These are phyloP conservation scores for Metroxylon sagu DNA, from an alignment of 176 grass and related monocot genomes.

Conservation along the genomic window DNA sequence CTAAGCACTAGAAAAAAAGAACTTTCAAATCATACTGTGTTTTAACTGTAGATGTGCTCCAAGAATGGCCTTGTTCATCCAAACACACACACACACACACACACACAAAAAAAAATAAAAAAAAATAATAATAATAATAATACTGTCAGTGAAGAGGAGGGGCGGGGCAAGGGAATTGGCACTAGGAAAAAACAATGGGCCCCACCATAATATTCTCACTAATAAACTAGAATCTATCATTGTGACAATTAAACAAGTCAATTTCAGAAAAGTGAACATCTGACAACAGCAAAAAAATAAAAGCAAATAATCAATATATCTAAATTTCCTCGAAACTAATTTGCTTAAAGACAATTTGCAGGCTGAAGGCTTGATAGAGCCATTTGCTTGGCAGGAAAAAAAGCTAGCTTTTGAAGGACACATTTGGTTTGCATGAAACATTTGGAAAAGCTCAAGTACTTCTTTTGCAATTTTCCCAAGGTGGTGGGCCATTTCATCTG, in stretches of 20 bases:
- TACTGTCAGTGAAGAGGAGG: neutral
- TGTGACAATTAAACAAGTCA: no score
- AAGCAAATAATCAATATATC: no score
- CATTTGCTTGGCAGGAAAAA: neutral
- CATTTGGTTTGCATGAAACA: neutral
- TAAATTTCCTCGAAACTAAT: no score
- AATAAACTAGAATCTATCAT: no score
- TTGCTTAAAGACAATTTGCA: neutral
- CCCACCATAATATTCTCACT: no score
- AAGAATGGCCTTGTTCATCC: neutral
- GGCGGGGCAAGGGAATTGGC: neutral
- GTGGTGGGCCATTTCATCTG: neutral
- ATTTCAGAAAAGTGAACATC: no score
- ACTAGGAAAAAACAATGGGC: neutral
- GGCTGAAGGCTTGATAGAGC: neutral
- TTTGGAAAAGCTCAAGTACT: neutral
- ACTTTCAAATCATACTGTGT: neutral
- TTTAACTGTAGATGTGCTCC: neutral
- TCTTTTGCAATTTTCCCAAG: neutral
- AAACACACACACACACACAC: neutral
- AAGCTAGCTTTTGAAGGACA: neutral
- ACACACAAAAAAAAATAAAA: no score
- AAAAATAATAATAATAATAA: neutral
- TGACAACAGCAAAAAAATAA: no score
- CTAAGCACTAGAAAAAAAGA: slow-evolving; percentile 2